These are phyloP conservation scores for Alternaria angustiovoidea DNA, from an alignment of 2,329 filamentous ascomycete species.

Conservation along the genomic window DNA sequence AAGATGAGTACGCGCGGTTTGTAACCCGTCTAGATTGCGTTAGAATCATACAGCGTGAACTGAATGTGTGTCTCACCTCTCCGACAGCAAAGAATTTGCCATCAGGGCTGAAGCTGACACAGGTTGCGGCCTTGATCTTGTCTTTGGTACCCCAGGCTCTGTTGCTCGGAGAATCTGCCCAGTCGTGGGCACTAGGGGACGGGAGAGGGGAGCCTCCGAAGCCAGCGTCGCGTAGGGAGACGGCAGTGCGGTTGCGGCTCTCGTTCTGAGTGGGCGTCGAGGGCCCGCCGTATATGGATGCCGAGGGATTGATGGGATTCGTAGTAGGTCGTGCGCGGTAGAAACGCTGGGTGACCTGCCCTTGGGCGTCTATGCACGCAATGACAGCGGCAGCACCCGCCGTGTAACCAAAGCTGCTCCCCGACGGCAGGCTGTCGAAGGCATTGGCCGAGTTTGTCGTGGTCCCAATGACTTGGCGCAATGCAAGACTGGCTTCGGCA, in stretches of 20 bases:
- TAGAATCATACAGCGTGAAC: slow-evolving; percentile 29
- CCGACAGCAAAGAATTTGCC: slow-evolving; percentile 89
- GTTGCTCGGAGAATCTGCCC: slow-evolving; percentile 66
- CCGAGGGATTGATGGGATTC: slow-evolving; percentile 71
- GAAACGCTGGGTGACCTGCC: slow-evolving; percentile 78
- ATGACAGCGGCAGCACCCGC: slow-evolving; percentile 94
- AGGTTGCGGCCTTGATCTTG: slow-evolving; percentile 92
- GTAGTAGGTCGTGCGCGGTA: slow-evolving; percentile 81
- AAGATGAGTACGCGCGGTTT: slow-evolving; percentile 91
- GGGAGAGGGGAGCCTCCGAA: slow-evolving; percentile 53
- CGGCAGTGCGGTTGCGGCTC: slow-evolving; percentile 66
- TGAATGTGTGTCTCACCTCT: slow-evolving; percentile 63
- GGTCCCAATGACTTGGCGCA: slow-evolving; percentile 88
- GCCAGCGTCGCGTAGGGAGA: slow-evolving; percentile 59
- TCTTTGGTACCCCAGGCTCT: slow-evolving; percentile 89
- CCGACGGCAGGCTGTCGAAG: slow-evolving; percentile 80
- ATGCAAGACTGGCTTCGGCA: slow-evolving; percentile 65
- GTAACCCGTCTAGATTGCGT: slow-evolving; percentile 75
- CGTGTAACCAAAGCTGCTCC: slow-evolving; percentile 81
- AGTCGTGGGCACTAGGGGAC: slow-evolving; percentile 59
- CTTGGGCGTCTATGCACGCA: slow-evolving; percentile 75
- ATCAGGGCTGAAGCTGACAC: slow-evolving; percentile 86
- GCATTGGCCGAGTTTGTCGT: slow-evolving; percentile 85
- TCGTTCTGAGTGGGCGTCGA: slow-evolving; percentile 64
- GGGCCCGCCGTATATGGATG: slow-evolving; percentile 60